These are phyloP conservation scores for Plantago rigida DNA, from an alignment of 305 asterid genomes.

Conservation along the genomic window DNA sequence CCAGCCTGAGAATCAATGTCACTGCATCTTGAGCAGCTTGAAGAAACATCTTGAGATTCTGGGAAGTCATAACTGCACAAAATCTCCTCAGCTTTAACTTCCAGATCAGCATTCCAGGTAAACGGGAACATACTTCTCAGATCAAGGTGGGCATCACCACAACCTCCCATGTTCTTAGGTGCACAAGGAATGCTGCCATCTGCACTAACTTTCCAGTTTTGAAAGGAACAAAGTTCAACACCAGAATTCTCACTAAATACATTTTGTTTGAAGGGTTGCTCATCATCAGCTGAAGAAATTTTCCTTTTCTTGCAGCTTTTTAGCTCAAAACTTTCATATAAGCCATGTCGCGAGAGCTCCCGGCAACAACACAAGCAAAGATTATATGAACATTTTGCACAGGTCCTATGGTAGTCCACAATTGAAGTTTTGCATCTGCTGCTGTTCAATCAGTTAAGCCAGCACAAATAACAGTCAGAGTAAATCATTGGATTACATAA, in stretches of 20 bases:
- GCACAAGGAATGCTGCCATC: constrained; percentile 72
- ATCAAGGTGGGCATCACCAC: constrained; percentile 57
- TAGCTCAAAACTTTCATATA: constrained; percentile 31
- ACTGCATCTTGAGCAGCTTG: constrained; percentile 40
- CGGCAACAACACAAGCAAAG: constrained; percentile 79
- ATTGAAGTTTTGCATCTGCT: constrained; percentile 62
- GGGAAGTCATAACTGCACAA: constrained; percentile 42
- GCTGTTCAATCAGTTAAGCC: constrained; percentile 43
- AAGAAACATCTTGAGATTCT: constrained; percentile 40
- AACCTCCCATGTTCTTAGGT: constrained; percentile 61
- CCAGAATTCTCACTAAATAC: constrained; percentile 32
- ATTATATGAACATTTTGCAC: constrained; percentile 65
- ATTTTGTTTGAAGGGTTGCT: constrained; percentile 28
- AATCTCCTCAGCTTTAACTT: constrained; percentile 57
- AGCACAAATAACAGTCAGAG: constrained; percentile 27
- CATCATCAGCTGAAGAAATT: constrained; percentile 36
- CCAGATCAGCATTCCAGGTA: constrained; percentile 65
- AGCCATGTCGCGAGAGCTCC: constrained; percentile 45
- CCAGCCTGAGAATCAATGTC: constrained; percentile 29
- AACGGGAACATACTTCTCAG: constrained; percentile 61
- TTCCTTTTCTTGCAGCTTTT: constrained; percentile 44
- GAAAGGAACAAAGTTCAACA: constrained; percentile 29
- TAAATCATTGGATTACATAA: constrained; percentile 16
- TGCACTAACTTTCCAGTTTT: constrained; percentile 40
- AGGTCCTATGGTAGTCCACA: constrained; percentile 82